A percentile compares a stretch with the other conserved stretches of the same genome.
These are phyloP conservation scores for Blastocystis sp. DNA, from an alignment of 352 stramenopile species.

Conservation along the genomic window DNA sequence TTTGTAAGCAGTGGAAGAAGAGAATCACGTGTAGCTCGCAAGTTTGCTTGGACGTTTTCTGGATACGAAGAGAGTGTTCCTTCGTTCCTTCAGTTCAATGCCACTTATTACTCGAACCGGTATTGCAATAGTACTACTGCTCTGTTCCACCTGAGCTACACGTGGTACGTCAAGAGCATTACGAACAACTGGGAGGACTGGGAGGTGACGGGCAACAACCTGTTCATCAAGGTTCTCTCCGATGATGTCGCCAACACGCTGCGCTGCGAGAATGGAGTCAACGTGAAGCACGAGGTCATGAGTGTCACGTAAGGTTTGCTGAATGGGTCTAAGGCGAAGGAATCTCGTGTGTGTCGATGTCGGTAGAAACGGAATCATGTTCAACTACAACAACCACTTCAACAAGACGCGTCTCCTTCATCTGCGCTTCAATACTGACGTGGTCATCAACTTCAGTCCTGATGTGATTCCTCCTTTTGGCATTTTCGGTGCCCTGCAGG, in stretches of 20 bases:
- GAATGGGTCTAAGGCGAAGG: background rate
- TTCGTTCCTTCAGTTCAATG: conserved; percentile 43
- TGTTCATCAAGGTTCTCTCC: conserved; percentile 42
- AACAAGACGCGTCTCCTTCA: conserved; percentile 20
- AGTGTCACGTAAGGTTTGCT: background rate
- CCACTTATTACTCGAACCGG: conserved; percentile 14
- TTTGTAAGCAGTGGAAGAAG: background rate
- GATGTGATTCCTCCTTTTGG: background rate
- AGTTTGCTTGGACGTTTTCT: conserved; percentile 27
- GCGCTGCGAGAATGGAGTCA: conserved; percentile 21
- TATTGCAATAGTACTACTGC: conserved; percentile 7
- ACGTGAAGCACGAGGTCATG: conserved; percentile 38
- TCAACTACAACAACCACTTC: conserved; percentile 32
- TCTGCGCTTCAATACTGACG: conserved; percentile 40
- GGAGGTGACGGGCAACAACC: conserved; percentile 37
- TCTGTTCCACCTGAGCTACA: conserved; percentile 20
- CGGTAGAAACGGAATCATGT: conserved; percentile 16
- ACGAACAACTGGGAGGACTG: conserved; percentile 47
- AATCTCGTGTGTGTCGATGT: background rate
- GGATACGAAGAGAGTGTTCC: conserved; percentile 45
- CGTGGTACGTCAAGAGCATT: conserved; percentile 36
- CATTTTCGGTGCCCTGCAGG: background rate
- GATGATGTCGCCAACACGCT: conserved; percentile 8
- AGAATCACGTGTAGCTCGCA: background rate
- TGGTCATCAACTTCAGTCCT: background rate